Evolutionary conservation across 768 basidiomycete genomes (phyloP).

Genomic region (Daedalea quercina): DNA sequence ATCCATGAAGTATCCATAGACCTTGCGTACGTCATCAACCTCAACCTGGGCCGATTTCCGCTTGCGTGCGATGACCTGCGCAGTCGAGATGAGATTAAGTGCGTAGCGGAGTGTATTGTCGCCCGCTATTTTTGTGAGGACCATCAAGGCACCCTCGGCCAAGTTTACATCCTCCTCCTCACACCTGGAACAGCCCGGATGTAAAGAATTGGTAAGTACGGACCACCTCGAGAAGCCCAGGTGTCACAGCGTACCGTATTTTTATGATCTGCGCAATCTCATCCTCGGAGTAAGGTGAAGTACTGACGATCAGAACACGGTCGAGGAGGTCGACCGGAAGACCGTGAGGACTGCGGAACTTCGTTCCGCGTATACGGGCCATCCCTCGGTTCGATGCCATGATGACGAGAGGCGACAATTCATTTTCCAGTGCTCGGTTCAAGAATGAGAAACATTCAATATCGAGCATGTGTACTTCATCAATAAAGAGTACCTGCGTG

Average conservation of each 20-base stretch:
- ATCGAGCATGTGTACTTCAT: slow-evolving; percentile 99
- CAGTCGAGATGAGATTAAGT: slow-evolving; percentile 91
- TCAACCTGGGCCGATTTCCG: slow-evolving; percentile 78
- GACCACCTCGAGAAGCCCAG: background rate
- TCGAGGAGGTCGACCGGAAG: slow-evolving; percentile 93
- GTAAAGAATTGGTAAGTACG: background rate
- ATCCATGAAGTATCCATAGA: slow-evolving; percentile 89
- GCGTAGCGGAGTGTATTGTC: slow-evolving; percentile 92
- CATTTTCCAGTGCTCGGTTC: slow-evolving; percentile 91
- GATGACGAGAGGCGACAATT: slow-evolving; percentile 90
- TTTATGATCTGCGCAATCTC: slow-evolving; percentile 90
- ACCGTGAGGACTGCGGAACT: slow-evolving; percentile 91
- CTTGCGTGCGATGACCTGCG: slow-evolving; percentile 77
- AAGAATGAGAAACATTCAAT: slow-evolving; percentile 99
- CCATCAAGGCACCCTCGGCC: slow-evolving; percentile 59
- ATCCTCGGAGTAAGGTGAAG: slow-evolving; percentile 73
- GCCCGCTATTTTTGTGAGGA: slow-evolving; percentile 84
- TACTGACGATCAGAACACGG: slow-evolving; percentile 93
- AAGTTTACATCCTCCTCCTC: slow-evolving; percentile 95
- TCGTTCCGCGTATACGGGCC: slow-evolving; percentile 91
- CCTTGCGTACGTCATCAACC: slow-evolving; percentile 76
- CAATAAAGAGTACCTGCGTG: slow-evolving; percentile 88
- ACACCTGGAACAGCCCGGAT: slow-evolving; percentile 39
- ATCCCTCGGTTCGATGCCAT: slow-evolving; percentile 98
- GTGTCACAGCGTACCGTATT: slow-evolving; percentile 61